A percentile compares a stretch with the other conserved stretches of the same genome.
Evolutionary conservation across 345 rosid genomes (phyloP).

Genomic region (Geranium brycei): DNA sequence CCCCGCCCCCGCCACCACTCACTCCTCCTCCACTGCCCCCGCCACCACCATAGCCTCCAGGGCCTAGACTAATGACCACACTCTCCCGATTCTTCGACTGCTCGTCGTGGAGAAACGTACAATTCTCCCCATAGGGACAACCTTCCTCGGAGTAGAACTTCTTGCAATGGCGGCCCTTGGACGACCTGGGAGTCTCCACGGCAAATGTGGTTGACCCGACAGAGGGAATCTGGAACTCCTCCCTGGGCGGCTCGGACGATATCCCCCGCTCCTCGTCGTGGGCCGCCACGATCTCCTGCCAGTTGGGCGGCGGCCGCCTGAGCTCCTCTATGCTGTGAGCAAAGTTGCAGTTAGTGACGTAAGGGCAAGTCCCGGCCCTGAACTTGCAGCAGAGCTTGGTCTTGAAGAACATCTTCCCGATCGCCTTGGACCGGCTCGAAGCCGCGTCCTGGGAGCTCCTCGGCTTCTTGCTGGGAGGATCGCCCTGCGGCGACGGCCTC

Average conservation of each 20-base stretch:
- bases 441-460: conserved; percentile 40
- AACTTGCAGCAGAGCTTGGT: conserved; percentile 79
- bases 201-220: conserved; percentile 30
- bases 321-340: conserved; percentile 90
- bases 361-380: conserved; percentile 65
- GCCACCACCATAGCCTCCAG: conserved; percentile 66
- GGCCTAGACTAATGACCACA: conserved; percentile 87
- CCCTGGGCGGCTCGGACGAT: conserved; percentile 22
- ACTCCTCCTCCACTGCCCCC: conserved; percentile 15
- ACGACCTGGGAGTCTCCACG: conserved; percentile 50
- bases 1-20: conserved; percentile 7
- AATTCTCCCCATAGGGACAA: conserved; percentile 86
- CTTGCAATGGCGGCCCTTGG: conserved; percentile 89
- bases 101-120: conserved; percentile 85
- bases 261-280: conserved; percentile 46
- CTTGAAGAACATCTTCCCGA: conserved; percentile 75
- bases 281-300: conserved; percentile 69
- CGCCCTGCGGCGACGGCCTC: conserved; percentile 30
- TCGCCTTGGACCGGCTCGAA: conserved; percentile 28
- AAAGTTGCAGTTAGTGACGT: conserved; percentile 56
- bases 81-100: conserved; percentile 90
- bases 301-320: conserved; percentile 59
- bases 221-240: conserved; percentile 82
- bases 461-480: conserved; percentile 49
- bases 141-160: conserved; percentile 94